A percentile compares a stretch with the other conserved stretches of the same genome.
phyloP scores from a whole-genome alignment of 257 asterid genomes.

The Rehmannia glutinosa region DNA sequence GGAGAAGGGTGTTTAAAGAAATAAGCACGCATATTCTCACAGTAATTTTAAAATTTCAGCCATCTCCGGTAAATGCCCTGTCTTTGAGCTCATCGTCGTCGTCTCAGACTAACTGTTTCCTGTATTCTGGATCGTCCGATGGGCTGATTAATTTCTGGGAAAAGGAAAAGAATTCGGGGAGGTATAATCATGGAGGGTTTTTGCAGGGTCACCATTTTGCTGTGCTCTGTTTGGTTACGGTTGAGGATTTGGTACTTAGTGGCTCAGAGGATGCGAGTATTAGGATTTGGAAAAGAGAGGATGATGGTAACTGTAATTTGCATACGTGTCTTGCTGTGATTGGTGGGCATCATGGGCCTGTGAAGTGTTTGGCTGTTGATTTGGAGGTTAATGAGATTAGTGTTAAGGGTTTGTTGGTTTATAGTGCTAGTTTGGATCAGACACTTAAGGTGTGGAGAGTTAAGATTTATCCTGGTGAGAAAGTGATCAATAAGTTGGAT shows the following conservation, averaged over 20 bases:
- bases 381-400: constrained; percentile 34
- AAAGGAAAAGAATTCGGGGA: constrained; percentile 55
- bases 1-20: constrained; percentile 57
- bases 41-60: constrained; percentile 57
- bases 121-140: constrained; percentile 70
- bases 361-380: constrained; percentile 65
- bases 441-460: constrained; percentile 77
- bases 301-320: constrained; percentile 38
- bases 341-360: constrained; percentile 81
- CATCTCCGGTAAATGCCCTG: constrained; percentile 61
- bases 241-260: constrained; percentile 49
- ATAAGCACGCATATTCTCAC: constrained; percentile 59
- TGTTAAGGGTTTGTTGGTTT: constrained; percentile 44
- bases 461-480: constrained; percentile 41
- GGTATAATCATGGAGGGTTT: constrained; percentile 64
- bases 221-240: constrained; percentile 53
- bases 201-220: constrained; percentile 68
- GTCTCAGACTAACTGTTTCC: constrained; percentile 24
- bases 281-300: constrained; percentile 69
- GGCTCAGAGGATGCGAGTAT: constrained; percentile 81
- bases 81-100: constrained; percentile 36
- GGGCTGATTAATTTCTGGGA: constrained; percentile 74
- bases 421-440: constrained; percentile 67
- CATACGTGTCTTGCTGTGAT: constrained; percentile 64
- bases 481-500: constrained; percentile 21